Conservation (phyloP, 768 basidiomycete species). For the Naganishia vaughanmartiniae region DNA sequence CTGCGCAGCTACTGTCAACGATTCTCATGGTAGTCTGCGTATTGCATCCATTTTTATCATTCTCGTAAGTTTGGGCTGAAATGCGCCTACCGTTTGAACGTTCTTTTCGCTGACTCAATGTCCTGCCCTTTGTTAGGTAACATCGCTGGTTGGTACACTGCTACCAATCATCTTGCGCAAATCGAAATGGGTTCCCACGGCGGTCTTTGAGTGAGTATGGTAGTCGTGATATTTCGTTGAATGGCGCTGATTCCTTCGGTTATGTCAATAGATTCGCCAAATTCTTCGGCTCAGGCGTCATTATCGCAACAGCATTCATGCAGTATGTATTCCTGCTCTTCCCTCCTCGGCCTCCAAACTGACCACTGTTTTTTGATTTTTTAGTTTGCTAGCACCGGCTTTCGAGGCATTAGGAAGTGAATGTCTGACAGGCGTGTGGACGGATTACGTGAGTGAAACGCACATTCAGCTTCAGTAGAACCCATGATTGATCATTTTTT, state of each 20-base stretch:
- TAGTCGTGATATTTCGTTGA: constrained; percentile 49
- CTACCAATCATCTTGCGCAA: constrained; percentile 42
- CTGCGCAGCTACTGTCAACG: constrained; percentile 37
- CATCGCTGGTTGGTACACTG: constrained; percentile 44
- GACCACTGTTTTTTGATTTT: constrained; percentile 55
- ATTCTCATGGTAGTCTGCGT: constrained; percentile 36
- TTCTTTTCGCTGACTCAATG: constrained; percentile 4
- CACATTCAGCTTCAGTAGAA: background rate
- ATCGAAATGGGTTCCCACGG: constrained; percentile 57
- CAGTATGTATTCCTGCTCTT: constrained; percentile 35
- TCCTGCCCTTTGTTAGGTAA: constrained; percentile 35
- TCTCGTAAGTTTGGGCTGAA: constrained; percentile 38
- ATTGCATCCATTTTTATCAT: constrained; percentile 51
- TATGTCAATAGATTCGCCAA: constrained; percentile 60
- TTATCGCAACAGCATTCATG: constrained; percentile 74
- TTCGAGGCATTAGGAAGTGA: constrained; percentile 66
- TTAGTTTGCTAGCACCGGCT: constrained; percentile 72
- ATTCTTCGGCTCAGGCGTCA: constrained; percentile 79
- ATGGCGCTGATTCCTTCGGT: background rate
- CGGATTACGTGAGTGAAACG: constrained; percentile 62
- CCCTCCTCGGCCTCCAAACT: background rate
- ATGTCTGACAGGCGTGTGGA: constrained; percentile 72
- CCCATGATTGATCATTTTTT: background rate
- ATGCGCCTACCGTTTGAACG: background rate
- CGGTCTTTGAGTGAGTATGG: constrained; percentile 61